A percentile compares a stretch with the other conserved stretches of the same genome.
Conservation (phyloP, 2,329 filamentous ascomycete genomes). For the Sclerotinia nivalis region DNA sequence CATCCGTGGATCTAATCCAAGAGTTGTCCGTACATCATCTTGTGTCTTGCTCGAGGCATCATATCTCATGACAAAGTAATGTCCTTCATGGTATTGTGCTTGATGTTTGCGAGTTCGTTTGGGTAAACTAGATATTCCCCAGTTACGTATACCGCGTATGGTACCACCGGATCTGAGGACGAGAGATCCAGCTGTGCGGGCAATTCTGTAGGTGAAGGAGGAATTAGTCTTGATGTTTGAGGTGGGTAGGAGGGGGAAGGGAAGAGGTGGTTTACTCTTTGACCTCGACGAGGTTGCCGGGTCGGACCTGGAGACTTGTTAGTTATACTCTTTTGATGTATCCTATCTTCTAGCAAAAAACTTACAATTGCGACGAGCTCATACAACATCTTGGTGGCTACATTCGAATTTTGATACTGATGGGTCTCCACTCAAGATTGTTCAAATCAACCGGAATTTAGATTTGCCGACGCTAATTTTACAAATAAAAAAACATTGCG, state of each 20-base stretch:
- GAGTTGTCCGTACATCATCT: slow-evolving; percentile 69
- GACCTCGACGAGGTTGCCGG: slow-evolving; percentile 85
- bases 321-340: slow-evolving; percentile 20
- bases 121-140: slow-evolving; percentile 88
- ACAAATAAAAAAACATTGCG: slow-evolving; percentile 21
- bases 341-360: slow-evolving; percentile 27
- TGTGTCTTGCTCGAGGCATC: slow-evolving; percentile 76
- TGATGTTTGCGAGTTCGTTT: slow-evolving; percentile 78
- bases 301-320: slow-evolving; percentile 69
- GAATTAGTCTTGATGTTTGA: slow-evolving; percentile 10
- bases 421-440: slow-evolving; percentile 11
- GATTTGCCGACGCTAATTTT: slow-evolving; percentile 16
- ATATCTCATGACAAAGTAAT: slow-evolving; percentile 99
- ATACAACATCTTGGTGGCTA: slow-evolving; percentile 75
- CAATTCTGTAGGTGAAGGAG: slow-evolving; percentile 63
- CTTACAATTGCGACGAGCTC: slow-evolving; percentile 93
- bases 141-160: slow-evolving; percentile 89
- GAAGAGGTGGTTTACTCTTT: slow-evolving; percentile 71
- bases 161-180: slow-evolving; percentile 84
- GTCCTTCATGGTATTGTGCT: slow-evolving; percentile 77
- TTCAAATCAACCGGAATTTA: slow-evolving; percentile 4
- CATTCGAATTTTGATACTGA: slow-evolving; percentile 26
- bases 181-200: slow-evolving; percentile 77
- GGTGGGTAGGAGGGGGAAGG: slow-evolving; percentile 24
- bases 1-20: slow-evolving; percentile 86